Conservation (phyloP, 768 basidiomycete genomes). For the Dioszegia aurantiaca region DNA sequence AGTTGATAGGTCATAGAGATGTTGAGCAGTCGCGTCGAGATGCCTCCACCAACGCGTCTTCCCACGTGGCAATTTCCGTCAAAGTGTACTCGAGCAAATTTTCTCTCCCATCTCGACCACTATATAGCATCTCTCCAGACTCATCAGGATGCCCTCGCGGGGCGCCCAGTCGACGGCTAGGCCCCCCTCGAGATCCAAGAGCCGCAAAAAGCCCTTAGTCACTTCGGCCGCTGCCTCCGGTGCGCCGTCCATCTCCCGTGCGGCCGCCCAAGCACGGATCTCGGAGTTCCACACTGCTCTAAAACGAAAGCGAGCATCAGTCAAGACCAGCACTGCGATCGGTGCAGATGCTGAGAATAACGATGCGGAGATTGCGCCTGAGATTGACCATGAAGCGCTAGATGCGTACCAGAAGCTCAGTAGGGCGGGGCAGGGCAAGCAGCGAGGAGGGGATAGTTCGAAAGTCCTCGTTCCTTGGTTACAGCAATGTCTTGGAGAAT, state of each 20-base stretch:
- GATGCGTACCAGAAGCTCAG: slow-evolving; percentile 81
- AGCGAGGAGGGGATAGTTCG: slow-evolving; percentile 85
- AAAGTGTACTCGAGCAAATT: too few species aligned
- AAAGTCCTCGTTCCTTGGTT: slow-evolving; percentile 75
- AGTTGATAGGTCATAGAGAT: too few species aligned
- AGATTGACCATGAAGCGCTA: slow-evolving; percentile 67
- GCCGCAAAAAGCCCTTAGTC: slow-evolving; percentile 5
- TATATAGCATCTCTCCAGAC: too few species aligned
- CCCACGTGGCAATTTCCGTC: too few species aligned
- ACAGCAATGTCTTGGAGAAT: slow-evolving; percentile 1
- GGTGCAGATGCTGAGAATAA: background rate
- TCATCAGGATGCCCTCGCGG: too few species aligned
- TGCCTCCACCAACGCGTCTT: too few species aligned
- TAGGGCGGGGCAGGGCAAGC: slow-evolving; percentile 69
- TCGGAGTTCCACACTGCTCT: slow-evolving; percentile 75
- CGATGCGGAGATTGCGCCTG: background rate
- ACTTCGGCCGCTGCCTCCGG: background rate
- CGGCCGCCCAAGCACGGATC: slow-evolving; percentile 69
- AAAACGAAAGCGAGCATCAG: slow-evolving; percentile 62
- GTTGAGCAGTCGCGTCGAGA: too few species aligned
- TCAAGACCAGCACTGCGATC: slow-evolving; percentile 42
- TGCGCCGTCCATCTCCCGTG: slow-evolving; percentile 23
- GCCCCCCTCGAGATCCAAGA: slow-evolving; percentile 6
- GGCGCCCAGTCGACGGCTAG: background rate
- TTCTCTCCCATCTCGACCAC: too few species aligned